Evolutionary conservation across 176 grass and related monocot species (phyloP).

Genomic region (Phyllostachys edulis): DNA sequence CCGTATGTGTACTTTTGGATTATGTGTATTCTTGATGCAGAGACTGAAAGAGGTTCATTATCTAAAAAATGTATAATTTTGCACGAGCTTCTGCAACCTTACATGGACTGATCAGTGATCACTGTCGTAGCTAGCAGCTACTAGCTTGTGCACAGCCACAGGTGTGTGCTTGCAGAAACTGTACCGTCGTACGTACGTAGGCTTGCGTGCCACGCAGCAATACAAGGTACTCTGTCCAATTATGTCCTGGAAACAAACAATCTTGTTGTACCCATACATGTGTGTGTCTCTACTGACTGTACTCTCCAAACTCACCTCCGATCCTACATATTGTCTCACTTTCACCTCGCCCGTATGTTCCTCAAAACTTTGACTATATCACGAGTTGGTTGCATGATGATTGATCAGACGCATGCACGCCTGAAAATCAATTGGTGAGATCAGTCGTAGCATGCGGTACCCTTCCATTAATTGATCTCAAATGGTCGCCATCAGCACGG

Average conservation of each 20-base stretch:
- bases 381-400: background rate
- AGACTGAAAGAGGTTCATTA: too few species aligned
- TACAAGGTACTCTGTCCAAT: background rate
- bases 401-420: background rate
- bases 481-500: slow-evolving; percentile 19
- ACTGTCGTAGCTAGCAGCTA: background rate
- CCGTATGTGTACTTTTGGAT: background rate
- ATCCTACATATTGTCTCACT: background rate
- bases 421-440: background rate
- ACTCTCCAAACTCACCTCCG: background rate
- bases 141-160: background rate
- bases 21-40: too few species aligned
- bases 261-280: background rate
- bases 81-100: background rate
- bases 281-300: background rate
- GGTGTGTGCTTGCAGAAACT: background rate
- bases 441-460: background rate
- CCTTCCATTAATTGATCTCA: slow-evolving; percentile 3
- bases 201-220: slow-evolving; percentile 6
- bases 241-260: background rate
- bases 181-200: slow-evolving; percentile 3
- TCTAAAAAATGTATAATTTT: background rate
- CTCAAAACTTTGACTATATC: background rate
- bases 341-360: background rate
- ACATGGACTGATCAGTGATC: background rate